Evolutionary conservation across 306 rosid species (phyloP).

Genomic region (Dicorynia guianensis): DNA sequence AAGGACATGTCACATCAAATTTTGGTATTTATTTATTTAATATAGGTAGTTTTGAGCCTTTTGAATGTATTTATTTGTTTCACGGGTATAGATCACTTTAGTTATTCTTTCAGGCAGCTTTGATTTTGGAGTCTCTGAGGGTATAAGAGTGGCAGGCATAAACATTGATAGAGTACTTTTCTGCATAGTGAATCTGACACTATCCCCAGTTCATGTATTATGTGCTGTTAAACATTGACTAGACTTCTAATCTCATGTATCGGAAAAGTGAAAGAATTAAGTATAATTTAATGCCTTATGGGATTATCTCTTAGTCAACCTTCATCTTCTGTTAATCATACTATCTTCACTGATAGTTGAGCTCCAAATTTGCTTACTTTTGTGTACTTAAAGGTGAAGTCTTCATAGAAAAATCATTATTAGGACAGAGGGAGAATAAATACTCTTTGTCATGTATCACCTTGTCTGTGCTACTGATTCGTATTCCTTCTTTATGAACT

Average conservation of each 20-base stretch:
- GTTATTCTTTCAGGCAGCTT: too few species aligned
- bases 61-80: too few species aligned
- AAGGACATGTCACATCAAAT: too few species aligned
- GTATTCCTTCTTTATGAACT: too few species aligned
- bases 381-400: neutral
- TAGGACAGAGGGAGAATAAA: too few species aligned
- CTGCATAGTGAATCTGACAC: slow-evolving; percentile 15
- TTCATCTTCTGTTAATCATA: neutral
- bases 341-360: neutral
- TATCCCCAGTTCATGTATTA: neutral
- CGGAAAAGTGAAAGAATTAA: neutral
- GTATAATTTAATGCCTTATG: neutral
- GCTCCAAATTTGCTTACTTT: neutral
- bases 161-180: slow-evolving; percentile 11
- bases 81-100: too few species aligned
- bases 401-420: neutral
- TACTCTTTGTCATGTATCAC: too few species aligned
- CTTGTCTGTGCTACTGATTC: neutral
- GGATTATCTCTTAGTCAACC: slow-evolving; percentile 16
- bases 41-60: too few species aligned
- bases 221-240: neutral
- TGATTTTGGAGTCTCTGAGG: too few species aligned
- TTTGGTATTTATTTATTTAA: too few species aligned
- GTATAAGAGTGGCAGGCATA: too few species aligned
- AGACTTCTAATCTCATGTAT: neutral